phyloP scores from a whole-genome alignment of 768 basidiomycete species.

The Auricularia sp. region DNA sequence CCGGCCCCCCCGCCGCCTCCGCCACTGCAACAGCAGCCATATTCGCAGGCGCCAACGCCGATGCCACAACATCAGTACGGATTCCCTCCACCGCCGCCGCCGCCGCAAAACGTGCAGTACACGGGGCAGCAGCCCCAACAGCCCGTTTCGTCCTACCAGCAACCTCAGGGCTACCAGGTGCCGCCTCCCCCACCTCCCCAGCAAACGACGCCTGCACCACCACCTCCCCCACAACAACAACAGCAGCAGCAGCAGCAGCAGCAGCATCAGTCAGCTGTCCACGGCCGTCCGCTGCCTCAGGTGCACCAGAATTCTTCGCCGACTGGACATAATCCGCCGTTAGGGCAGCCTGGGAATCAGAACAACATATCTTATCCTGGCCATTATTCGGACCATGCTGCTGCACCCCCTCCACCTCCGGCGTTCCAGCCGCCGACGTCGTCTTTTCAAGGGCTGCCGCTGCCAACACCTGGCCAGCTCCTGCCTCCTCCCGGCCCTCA shows the following conservation, averaged over 20 bases:
- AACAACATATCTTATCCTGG: neutral
- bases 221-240: neutral
- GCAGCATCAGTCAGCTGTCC: neutral
- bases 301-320: neutral
- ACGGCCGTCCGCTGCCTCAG: too few species aligned
- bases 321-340: neutral
- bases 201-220: neutral
- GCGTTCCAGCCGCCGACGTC: neutral
- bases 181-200: neutral
- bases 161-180: constrained; percentile 4
- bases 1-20: constrained; percentile 4
- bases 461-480: neutral
- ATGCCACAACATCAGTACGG: neutral
- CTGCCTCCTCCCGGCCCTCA: neutral
- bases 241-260: neutral
- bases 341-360: neutral
- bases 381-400: neutral
- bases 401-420: neutral
- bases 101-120: neutral
- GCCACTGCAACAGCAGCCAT: neutral
- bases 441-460: neutral
- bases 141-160: neutral
- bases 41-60: neutral
- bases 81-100: neutral
- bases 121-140: neutral